A percentile compares a stretch with the other conserved stretches of the same genome.
phyloP scores from a whole-genome alignment of 148 eudicot species.

The Persicaria maculosa region DNA sequence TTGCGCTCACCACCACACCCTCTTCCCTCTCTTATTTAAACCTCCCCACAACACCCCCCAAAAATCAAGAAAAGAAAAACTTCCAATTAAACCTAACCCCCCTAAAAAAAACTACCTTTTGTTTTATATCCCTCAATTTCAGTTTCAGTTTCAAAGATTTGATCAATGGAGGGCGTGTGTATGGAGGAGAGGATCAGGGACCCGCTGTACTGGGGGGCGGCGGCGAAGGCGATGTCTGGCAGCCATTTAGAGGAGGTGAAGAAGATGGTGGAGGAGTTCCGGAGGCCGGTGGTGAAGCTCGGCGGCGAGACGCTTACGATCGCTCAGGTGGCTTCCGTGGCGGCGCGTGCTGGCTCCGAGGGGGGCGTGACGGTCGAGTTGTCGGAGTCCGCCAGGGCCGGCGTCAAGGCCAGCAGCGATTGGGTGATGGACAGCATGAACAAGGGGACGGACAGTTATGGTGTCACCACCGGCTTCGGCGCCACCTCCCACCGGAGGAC shows the following conservation, averaged over 20 bases:
- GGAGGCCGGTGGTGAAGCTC: conserved; percentile 27
- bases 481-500: conserved; percentile 41
- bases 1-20: background rate
- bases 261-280: conserved; percentile 31
- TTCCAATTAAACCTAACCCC: background rate
- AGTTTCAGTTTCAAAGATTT: background rate
- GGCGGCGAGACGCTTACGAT: conserved; percentile 28
- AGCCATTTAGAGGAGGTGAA: conserved; percentile 37
- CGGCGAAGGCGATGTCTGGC: conserved; percentile 25
- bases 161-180: background rate
- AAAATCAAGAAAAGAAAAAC: conserved; percentile 1
- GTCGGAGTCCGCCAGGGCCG: conserved; percentile 27
- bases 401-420: conserved; percentile 35
- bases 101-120: background rate
- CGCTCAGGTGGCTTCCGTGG: conserved; percentile 31
- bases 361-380: conserved; percentile 25
- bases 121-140: no score
- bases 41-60: conserved; percentile 16
- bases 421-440: conserved; percentile 39
- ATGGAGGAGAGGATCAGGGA: conserved; percentile 13
- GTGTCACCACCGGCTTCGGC: conserved; percentile 40
- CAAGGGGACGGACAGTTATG: conserved; percentile 35
- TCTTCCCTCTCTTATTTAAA: conserved; percentile 23
- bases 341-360: background rate
- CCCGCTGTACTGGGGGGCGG: conserved; percentile 29